Percentiles rank a stretch among this genome's conserved stretches.
Conservation (phyloP, 495 filamentous ascomycete species). For the Xylaria sp. region DNA sequence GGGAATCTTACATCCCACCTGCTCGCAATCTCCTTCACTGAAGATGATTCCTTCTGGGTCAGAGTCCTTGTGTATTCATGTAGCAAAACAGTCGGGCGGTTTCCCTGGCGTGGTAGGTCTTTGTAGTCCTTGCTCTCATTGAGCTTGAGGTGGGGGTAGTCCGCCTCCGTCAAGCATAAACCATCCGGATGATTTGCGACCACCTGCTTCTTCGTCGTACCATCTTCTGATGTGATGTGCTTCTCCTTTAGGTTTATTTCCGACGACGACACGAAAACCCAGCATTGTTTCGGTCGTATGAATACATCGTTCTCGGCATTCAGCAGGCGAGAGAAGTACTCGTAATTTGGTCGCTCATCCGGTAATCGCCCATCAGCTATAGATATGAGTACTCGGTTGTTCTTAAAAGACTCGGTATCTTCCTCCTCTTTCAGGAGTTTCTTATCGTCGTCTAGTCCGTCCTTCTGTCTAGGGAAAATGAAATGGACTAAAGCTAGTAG, state of each 20-base stretch:
- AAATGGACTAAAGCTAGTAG: constrained; percentile 49
- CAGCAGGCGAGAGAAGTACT: constrained; percentile 55
- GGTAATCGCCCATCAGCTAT: constrained; percentile 55
- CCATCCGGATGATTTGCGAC: constrained; percentile 42
- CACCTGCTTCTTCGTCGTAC: constrained; percentile 41
- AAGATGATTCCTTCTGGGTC: constrained; percentile 50
- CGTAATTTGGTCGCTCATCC: constrained; percentile 57
- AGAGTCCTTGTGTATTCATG: constrained; percentile 57
- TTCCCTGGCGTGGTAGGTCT: constrained; percentile 40
- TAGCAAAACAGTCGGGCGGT: constrained; percentile 44
- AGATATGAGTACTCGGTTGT: constrained; percentile 59
- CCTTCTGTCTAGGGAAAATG: constrained; percentile 50
- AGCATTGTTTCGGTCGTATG: constrained; percentile 50
- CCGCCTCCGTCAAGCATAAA: constrained; percentile 44
- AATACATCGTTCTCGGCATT: constrained; percentile 49
- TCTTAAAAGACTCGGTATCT: constrained; percentile 58
- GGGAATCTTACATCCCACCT: constrained; percentile 53
- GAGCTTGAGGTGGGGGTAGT: constrained; percentile 56
- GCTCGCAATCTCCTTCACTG: constrained; percentile 47
- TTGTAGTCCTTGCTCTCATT: constrained; percentile 50
- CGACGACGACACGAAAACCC: constrained; percentile 54
- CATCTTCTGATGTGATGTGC: constrained; percentile 37
- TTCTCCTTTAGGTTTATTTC: constrained; percentile 48
- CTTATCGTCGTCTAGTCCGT: constrained; percentile 38
- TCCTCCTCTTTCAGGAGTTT: constrained; percentile 46